Evolutionary conservation across 495 filamentous ascomycete species (phyloP), one percentile per base, ranked within the genome.

Genomic region (Penicillium cataractarum): DNA sequence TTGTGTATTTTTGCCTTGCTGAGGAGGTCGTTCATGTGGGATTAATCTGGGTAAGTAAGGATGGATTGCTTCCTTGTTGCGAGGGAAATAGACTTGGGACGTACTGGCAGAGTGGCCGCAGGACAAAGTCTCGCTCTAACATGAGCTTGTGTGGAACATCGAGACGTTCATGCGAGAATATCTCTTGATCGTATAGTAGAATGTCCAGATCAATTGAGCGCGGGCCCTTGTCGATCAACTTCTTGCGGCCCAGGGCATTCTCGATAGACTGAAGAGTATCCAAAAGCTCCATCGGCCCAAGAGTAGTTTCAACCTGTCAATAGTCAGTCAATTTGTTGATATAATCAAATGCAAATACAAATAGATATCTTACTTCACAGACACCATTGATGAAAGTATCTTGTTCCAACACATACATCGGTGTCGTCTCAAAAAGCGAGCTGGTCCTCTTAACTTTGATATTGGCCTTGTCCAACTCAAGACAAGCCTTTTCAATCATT

Each of bases 401-500:
- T 72, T 99, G 95, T 68, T 97, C 89, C 64, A 89, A 76, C 65
- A 97, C 88, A 77, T 99, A 98, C 95, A 99, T 99, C 24, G 95
- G 91, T 62, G 91, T 86, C 7, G 94, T 99, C 78, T 98, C 92
- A 81, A 94, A 99, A 39, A 99, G 80, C 57, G 87, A 87, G 71
- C 95, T 97, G 0, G 94, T 97, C 66, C 88, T 79, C 57, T 86
- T 83, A 40, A 99, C 83, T 59, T 78, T 85, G 73, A 98, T 91
- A 52, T 83, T 86, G 35, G 85, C 78, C 31, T 76, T 72, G 55
- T 89, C 84, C 86, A 99, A 90, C 68, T 89, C 84, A 22, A 79
- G 80, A 72, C 92, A 92, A 1, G 95, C 93, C 59, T 82, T 77
- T 74, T 96, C 92, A 50, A 99, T 93, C 84, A 86, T 89, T 39